Evolutionary conservation across 495 filamentous ascomycete genomes (phyloP).

Genomic region (Sphaerosporella brunnea): DNA sequence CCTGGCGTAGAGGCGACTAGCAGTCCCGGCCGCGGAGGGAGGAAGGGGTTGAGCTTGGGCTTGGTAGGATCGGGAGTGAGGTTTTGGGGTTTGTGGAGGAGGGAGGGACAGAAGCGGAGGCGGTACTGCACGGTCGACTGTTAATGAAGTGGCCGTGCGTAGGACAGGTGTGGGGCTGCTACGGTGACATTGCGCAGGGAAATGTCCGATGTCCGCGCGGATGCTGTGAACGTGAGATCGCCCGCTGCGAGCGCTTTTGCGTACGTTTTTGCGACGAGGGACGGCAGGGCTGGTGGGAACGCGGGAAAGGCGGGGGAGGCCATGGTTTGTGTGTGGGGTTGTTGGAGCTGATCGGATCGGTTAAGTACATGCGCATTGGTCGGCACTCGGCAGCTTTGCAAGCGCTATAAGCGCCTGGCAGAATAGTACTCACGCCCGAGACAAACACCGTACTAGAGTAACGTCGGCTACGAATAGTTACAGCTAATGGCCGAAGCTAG

Average conservation of each 20-base stretch:
- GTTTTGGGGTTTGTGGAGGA: constrained; percentile 54
- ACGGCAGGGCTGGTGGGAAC: neutral
- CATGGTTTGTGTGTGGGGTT: too few species aligned
- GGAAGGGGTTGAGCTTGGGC: constrained; percentile 49
- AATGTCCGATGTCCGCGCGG: neutral
- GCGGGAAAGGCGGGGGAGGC: neutral
- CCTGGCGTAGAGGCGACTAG: constrained; percentile 41
- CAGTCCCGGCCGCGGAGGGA: constrained; percentile 43
- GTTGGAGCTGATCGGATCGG: too few species aligned
- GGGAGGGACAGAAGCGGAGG: constrained; percentile 58
- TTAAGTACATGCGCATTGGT: too few species aligned
- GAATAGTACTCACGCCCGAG: too few species aligned
- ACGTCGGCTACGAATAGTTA: too few species aligned
- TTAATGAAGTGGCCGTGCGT: constrained; percentile 1
- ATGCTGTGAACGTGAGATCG: neutral
- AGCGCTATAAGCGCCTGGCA: too few species aligned
- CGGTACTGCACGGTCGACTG: constrained; percentile 49
- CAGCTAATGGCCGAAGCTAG: too few species aligned
- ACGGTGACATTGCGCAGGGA: neutral
- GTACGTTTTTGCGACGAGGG: constrained; percentile 1
- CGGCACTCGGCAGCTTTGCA: too few species aligned
- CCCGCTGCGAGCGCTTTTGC: neutral
- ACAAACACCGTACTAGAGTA: too few species aligned
- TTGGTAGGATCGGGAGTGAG: constrained; percentile 29
- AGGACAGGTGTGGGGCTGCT: neutral